Conservation (phyloP, 1,139 yeast genomes). For the Yamadazyma atmosphaerica region DNA sequence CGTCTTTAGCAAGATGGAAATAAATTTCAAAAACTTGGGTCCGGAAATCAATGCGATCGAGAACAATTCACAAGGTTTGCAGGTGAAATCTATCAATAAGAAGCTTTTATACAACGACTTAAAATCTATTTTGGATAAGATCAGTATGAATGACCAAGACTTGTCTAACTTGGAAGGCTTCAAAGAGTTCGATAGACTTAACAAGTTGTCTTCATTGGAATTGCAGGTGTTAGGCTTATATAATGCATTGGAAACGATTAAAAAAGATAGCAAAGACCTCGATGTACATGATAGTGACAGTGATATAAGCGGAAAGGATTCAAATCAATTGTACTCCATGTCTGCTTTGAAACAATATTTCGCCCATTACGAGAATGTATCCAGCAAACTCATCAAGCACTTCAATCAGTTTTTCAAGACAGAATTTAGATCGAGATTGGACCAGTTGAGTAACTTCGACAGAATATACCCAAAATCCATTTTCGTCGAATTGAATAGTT, state of each 20-base stretch:
- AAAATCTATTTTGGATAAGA: conserved; percentile 64
- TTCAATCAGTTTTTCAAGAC: conserved; percentile 47
- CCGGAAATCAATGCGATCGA: conserved; percentile 74
- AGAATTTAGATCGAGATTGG: conserved; percentile 40
- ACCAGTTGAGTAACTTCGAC: conserved; percentile 27
- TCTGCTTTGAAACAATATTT: conserved; percentile 72
- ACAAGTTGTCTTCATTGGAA: conserved; percentile 55
- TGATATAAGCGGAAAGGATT: neutral
- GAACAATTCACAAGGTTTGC: conserved; percentile 76
- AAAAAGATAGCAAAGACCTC: conserved; percentile 40
- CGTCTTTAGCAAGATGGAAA: conserved; percentile 45
- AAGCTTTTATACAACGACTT: conserved; percentile 71
- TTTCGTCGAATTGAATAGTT: conserved; percentile 36
- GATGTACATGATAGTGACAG: conserved; percentile 25
- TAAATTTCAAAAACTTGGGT: conserved; percentile 46
- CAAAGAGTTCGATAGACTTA: conserved; percentile 49
- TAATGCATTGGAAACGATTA: conserved; percentile 62
- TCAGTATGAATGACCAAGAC: conserved; percentile 61
- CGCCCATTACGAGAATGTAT: conserved; percentile 58
- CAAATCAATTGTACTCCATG: conserved; percentile 59
- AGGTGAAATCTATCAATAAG: conserved; percentile 80
- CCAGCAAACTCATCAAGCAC: conserved; percentile 51
- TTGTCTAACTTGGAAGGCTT: conserved; percentile 49
- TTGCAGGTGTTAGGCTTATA: conserved; percentile 56
- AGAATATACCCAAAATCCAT: conserved; percentile 25